Evolutionary conservation across 228 moss, liverwort and hornwort genomes (phyloP), one percentile per base, ranked within the genome.

Genomic region (Sphagnum magellanicum): DNA sequence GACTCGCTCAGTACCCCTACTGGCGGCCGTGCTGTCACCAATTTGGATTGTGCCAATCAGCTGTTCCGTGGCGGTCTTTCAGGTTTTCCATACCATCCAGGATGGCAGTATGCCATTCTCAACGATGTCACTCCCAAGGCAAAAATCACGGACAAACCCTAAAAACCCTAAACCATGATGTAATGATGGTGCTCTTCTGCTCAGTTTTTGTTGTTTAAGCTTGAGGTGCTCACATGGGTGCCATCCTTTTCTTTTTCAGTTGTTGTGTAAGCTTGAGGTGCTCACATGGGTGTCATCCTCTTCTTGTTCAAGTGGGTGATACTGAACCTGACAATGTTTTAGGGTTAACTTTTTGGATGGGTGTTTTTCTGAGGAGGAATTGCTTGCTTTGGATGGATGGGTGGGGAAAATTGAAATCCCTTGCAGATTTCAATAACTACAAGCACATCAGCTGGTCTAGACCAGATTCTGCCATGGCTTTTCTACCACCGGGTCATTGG

Each of bases 401-500:
- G 75, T 67, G 32, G 32, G 32, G 32, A 32, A 32, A 32, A 2
- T 32, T 32, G 32, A 3, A 3, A 32, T 32, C 3, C 32, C 32
- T 32, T 32, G 77, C 94, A 98, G 98, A 94, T 98, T 60, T 89
- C 89, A 67, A 98, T 98, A 52, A 90, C 91, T 6, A 82, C 98
- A 59, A 98, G 98, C 77, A 98, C 98, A 46, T 98, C 98, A 73
- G 98, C 98, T 67, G 92, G 90, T 12, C 79, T 98, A 49, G 98
- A 98, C 73, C 98, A 98, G 77, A 98, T 98, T 79, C 69, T 98
- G 63, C 98, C 94, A 7, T 98, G 98, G 98, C 73, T 98, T 49
- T 98, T 79, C 72, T 98, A 89, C 81, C 98, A 98, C 71, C 88
- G 90, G 52, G 92, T 90, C 51, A 88, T 98, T 61, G 98, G 98